Evolutionary conservation across 768 basidiomycete species (phyloP).

Genomic region (Pleurotus djamor): DNA sequence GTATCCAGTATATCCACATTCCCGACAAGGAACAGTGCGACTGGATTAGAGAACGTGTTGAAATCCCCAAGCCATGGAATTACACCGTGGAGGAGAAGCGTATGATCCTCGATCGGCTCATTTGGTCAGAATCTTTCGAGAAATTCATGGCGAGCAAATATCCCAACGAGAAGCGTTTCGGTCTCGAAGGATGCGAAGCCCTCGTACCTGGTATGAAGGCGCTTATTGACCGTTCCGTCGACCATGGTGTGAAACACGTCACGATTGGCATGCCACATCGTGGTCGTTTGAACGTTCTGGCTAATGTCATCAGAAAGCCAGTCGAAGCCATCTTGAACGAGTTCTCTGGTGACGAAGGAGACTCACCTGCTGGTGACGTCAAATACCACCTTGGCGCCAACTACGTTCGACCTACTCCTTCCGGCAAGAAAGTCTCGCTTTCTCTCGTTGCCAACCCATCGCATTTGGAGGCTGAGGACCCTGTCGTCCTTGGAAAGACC

Average conservation of each 20-base stretch:
- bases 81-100: conserved; percentile 98
- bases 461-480: conserved; percentile 95
- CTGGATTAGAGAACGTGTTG: conserved; percentile 97
- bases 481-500: conserved; percentile 99
- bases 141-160: conserved; percentile 98
- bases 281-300: conserved; percentile 96
- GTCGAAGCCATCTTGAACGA: conserved; percentile 98
- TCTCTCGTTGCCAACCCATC: conserved; percentile 99
- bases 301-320: conserved; percentile 98
- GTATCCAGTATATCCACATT: conserved; percentile 93
- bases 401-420: conserved; percentile 96
- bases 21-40: conserved; percentile 99
- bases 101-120: conserved; percentile 98
- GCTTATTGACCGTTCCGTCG: conserved; percentile 96
- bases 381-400: conserved; percentile 99
- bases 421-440: conserved; percentile 95
- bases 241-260: conserved; percentile 92
- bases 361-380: conserved; percentile 92
- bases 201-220: conserved; percentile 99
- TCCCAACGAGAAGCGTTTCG: conserved; percentile 99
- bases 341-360: conserved; percentile 74
- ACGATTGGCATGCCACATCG: conserved; percentile 99
- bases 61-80: conserved; percentile 95
- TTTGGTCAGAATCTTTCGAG: conserved; percentile 99
- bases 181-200: conserved; percentile 96